phyloP scores from a whole-genome alignment of 305 asterid species.

The Petunia hybrid region DNA sequence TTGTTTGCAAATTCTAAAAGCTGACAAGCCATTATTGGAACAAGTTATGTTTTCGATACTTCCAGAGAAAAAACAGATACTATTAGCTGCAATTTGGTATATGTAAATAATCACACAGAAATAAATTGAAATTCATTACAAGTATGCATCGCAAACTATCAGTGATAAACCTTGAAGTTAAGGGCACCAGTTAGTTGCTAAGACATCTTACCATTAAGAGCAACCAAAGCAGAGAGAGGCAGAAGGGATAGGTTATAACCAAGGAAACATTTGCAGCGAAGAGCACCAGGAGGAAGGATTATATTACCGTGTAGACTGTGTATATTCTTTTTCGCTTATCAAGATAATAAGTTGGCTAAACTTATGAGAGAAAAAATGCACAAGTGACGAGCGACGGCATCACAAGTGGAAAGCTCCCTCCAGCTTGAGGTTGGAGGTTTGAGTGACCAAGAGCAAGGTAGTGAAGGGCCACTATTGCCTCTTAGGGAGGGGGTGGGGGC shows the following conservation, averaged over 20 bases:
- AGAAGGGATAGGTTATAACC: not conserved
- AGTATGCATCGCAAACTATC: slow-evolving; percentile 15
- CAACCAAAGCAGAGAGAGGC: slow-evolving; percentile 10
- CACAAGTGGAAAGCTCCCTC: slow-evolving; percentile 15
- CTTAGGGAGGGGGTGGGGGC: not conserved
- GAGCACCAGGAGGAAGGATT: not conserved
- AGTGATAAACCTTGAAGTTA: not conserved
- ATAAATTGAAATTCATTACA: not conserved
- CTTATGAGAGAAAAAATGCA: not conserved
- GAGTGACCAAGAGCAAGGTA: not conserved
- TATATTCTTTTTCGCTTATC: not conserved
- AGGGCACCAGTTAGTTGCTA: slow-evolving; percentile 13
- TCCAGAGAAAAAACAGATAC: not conserved
- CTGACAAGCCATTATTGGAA: slow-evolving; percentile 3
- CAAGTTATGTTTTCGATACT: not conserved
- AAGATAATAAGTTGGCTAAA: slow-evolving; percentile 19
- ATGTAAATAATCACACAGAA: not conserved
- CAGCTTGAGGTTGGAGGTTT: not conserved
- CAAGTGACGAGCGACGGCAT: not conserved
- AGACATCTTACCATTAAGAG: not conserved
- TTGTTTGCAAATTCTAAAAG: not conserved
- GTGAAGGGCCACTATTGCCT: not conserved
- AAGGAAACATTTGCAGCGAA: slow-evolving; percentile 19
- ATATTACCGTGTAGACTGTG: not conserved
- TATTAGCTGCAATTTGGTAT: not conserved